phyloP scores from a whole-genome alignment of 2,329 filamentous ascomycete genomes.

The Leptographium procerum region DNA sequence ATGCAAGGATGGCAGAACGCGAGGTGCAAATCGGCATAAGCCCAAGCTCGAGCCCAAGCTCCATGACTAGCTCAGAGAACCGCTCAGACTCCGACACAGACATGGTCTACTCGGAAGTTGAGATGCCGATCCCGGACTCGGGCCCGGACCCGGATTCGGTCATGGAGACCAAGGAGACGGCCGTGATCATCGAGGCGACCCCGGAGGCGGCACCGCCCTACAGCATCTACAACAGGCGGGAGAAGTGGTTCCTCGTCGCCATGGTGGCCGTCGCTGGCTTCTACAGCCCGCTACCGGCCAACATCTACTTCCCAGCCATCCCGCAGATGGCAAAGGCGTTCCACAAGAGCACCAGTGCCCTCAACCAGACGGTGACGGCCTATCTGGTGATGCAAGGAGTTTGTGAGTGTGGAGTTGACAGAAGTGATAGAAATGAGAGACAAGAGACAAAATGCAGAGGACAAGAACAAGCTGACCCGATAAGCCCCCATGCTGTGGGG shows the following conservation, averaged over 20 bases:
- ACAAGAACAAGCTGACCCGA: background rate
- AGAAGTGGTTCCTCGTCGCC: slow-evolving; percentile 18
- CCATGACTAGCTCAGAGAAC: background rate
- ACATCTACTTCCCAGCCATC: slow-evolving; percentile 23
- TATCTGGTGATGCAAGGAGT: slow-evolving; percentile 22
- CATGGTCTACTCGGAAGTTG: background rate
- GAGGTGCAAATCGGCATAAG: background rate
- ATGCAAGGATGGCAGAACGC: background rate
- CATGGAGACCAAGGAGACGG: background rate
- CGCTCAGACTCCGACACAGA: too few relatives aligned
- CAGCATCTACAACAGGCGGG: slow-evolving; percentile 14
- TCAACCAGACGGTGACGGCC: slow-evolving; percentile 22
- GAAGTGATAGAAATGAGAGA: too few relatives aligned
- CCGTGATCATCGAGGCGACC: background rate
- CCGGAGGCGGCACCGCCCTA: slow-evolving; percentile 9
- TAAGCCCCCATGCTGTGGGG: slow-evolving; percentile 23
- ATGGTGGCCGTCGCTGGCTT: slow-evolving; percentile 18
- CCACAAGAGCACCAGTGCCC: slow-evolving; percentile 16
- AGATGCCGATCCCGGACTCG: too few relatives aligned
- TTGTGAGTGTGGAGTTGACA: slow-evolving; percentile 2
- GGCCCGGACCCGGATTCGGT: background rate
- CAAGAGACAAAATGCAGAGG: too few relatives aligned
- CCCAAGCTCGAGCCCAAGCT: background rate
- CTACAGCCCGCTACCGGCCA: slow-evolving; percentile 20
- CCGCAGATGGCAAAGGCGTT: slow-evolving; percentile 19